Evolutionary conservation across 2,329 filamentous ascomycete genomes (phyloP), one percentile per base, ranked within the genome.

Genomic region (Tolypocladium endophyticum): DNA sequence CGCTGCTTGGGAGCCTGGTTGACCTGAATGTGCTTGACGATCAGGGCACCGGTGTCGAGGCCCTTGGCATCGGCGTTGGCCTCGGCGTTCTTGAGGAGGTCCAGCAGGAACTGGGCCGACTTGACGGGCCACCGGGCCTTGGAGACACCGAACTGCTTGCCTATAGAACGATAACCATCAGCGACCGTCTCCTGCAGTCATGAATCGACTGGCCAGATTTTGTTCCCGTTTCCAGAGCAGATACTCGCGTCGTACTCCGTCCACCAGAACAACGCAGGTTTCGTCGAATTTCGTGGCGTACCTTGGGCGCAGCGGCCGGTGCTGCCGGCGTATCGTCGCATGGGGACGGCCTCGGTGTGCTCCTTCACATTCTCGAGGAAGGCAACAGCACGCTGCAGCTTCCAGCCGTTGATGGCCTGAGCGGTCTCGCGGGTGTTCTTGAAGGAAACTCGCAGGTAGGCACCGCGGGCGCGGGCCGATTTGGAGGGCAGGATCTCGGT

Each of bases 21-120:
- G 86, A 99, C 94, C 85, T 99, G 94, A 83, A 99, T 99, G 89
- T 97, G 95, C 90, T 97, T 97, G 83, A 99, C 90, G 77, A 97
- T 82, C 76, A 99, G 85, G 86, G 95, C 95, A 82, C 87, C 88
- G 76, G 92, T 97, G 82, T 99, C 92, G 74, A 96, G 90, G 74
- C 92, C 92, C 86, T 96, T 96, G 79, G 90, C 89, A 73, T 96
- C 92, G 77, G 92, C 92, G 81, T 96, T 96, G 82, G 92, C 87
- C 85, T 96, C 92, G 70, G 92, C 92, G 82, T 96, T 96, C 87
- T 92, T 94, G 73, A 99, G 90, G 73, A 99, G 91, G 76, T 89
- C 90, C 79, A 97, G 87, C 67, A 99, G 86, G 86, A 96, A 96
- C 84, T 97, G 88, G 79, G 95, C 95, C 64, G 92, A 97, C 90